phyloP scores from a whole-genome alignment of 2,329 filamentous ascomycete species.

The Clonostachys byssicola region DNA sequence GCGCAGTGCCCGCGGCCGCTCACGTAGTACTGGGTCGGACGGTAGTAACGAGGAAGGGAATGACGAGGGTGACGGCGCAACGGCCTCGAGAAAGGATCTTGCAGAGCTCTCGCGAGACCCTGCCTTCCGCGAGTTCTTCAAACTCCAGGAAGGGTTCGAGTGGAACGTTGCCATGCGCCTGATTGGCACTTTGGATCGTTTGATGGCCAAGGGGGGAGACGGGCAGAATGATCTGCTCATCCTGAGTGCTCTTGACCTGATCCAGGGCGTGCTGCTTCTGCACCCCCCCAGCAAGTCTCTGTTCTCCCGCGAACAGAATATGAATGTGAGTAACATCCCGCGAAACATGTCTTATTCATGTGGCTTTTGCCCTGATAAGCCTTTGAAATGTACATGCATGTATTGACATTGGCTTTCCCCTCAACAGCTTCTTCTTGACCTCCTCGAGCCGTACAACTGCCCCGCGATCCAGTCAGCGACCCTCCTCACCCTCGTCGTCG shows the following conservation, averaged over 20 bases:
- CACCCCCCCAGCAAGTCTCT: conserved; percentile 86
- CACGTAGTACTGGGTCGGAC: conserved; percentile 8
- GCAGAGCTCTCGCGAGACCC: conserved; percentile 73
- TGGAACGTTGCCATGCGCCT: conserved; percentile 93
- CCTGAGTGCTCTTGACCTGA: conserved; percentile 79
- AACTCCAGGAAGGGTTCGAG: conserved; percentile 93
- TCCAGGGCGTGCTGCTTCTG: conserved; percentile 82
- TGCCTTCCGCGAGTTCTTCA: conserved; percentile 93
- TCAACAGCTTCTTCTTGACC: conserved; percentile 75
- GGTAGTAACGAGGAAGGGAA: conserved; percentile 10
- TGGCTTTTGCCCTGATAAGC: not conserved
- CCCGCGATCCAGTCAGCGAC: conserved; percentile 88
- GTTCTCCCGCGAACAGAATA: conserved; percentile 85
- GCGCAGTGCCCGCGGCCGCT: conserved; percentile 13
- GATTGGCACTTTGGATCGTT: conserved; percentile 78
- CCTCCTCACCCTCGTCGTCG: conserved; percentile 83
- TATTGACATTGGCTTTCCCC: conserved; percentile 1
- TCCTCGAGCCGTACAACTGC: conserved; percentile 88
- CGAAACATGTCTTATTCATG: not conserved
- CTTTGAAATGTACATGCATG: not conserved
- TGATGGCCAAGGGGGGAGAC: conserved; percentile 78
- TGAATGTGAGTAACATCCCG: conserved; percentile 65
- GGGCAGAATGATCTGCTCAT: conserved; percentile 87
- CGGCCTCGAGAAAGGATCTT: conserved; percentile 55
- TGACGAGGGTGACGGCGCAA: conserved; percentile 25